Conservation (phyloP, 192 early-diverging fungal genomes). For the Rhizophagus clarus region DNA sequence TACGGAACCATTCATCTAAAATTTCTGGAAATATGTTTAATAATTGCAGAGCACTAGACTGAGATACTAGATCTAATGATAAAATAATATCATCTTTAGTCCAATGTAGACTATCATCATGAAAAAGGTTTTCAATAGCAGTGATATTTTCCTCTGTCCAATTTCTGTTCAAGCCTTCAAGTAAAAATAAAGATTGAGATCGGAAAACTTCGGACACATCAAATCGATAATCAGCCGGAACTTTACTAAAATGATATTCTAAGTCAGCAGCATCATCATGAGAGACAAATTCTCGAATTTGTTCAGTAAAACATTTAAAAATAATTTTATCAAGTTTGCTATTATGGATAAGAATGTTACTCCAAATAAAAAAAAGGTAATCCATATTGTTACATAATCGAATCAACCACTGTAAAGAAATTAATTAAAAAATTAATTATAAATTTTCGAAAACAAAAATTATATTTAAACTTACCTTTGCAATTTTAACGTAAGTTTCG, state of each 20-base stretch:
- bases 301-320: background rate
- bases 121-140: background rate
- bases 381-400: background rate
- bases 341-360: background rate
- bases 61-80: background rate
- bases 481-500: background rate
- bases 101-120: background rate
- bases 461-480: background rate
- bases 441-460: background rate
- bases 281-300: background rate
- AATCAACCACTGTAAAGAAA: constrained; percentile 1
- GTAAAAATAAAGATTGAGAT: background rate
- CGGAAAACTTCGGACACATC: background rate
- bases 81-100: background rate
- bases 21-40: background rate
- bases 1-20: background rate
- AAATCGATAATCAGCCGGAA: too few relatives aligned
- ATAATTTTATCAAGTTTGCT: background rate
- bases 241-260: too few relatives aligned
- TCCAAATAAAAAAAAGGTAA: background rate
- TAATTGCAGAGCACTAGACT: background rate
- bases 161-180: background rate
- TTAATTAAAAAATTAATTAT: background rate
- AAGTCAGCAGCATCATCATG: background rate
- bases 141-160: background rate